Evolutionary conservation across 345 rosid genomes (phyloP).

Genomic region (Linum usitatissimum): DNA sequence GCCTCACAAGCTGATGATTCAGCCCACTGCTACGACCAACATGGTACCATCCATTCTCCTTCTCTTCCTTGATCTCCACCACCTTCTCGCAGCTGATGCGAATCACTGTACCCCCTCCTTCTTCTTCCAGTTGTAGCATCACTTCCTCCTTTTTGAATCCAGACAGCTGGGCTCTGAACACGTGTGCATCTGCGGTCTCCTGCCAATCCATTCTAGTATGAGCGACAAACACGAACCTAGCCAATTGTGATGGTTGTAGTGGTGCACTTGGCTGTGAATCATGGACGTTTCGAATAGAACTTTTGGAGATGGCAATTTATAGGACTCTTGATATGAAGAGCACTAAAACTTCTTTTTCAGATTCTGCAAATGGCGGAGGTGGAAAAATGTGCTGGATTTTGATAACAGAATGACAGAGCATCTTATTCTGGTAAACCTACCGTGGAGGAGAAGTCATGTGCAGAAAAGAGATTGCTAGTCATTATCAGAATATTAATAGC

Average conservation of each 20-base stretch:
- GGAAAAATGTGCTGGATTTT: not conserved
- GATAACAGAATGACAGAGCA: too few relatives aligned
- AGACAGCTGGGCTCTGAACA: not conserved
- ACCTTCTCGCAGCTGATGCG: not conserved
- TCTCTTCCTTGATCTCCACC: not conserved
- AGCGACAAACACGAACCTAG: not conserved
- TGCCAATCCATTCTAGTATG: not conserved
- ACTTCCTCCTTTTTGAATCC: not conserved
- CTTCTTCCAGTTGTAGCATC: not conserved
- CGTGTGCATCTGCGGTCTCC: not conserved
- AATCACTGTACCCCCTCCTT: not conserved
- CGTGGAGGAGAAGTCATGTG: not conserved
- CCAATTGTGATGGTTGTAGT: not conserved
- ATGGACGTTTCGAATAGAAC: not conserved
- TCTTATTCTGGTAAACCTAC: not conserved
- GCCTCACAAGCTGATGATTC: not conserved
- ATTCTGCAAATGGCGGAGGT: not conserved
- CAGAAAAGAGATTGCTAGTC: not conserved
- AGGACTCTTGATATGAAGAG: not conserved
- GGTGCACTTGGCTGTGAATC: not conserved
- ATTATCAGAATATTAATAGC: not conserved
- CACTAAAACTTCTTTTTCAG: not conserved
- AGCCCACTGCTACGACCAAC: not conserved
- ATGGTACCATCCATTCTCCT: not conserved
- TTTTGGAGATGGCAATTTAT: not conserved